phyloP scores from a whole-genome alignment of 352 stramenopile genomes.

The Pythium periplocum region DNA sequence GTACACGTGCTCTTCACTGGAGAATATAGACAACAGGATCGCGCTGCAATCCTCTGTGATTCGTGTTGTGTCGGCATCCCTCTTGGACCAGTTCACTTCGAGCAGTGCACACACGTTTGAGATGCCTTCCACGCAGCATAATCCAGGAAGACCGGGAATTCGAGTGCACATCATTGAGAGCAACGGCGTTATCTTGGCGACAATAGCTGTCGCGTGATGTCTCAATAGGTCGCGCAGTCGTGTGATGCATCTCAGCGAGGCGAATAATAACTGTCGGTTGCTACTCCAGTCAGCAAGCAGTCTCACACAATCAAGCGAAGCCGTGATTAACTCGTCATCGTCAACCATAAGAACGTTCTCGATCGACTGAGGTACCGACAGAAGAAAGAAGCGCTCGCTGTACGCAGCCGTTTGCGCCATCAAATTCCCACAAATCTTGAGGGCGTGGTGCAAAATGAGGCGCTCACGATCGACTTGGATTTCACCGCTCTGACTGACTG shows the following conservation, averaged over 20 bases:
- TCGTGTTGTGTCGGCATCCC: constrained; percentile 7
- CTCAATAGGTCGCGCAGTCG: constrained; percentile 17
- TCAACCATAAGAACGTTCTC: constrained; percentile 46
- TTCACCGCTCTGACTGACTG: not conserved
- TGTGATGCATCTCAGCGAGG: constrained; percentile 18
- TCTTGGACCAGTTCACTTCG: constrained; percentile 13
- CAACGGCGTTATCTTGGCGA: constrained; percentile 39
- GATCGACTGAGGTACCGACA: constrained; percentile 29
- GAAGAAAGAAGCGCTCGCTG: constrained; percentile 29
- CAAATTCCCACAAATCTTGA: constrained; percentile 37
- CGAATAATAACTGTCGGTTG: constrained; percentile 20
- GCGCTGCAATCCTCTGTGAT: constrained; percentile 40
- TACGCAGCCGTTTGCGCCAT: constrained; percentile 34
- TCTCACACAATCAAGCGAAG: constrained; percentile 28
- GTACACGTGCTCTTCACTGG: constrained; percentile 33
- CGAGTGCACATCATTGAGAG: constrained; percentile 40
- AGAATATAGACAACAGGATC: constrained; percentile 46
- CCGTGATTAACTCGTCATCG: constrained; percentile 32
- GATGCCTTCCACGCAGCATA: constrained; percentile 41
- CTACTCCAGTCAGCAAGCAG: constrained; percentile 20
- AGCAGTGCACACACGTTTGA: constrained; percentile 27
- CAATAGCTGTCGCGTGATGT: constrained; percentile 15
- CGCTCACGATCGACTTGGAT: not conserved
- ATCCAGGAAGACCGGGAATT: constrained; percentile 36
- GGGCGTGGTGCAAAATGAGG: constrained; percentile 26